A percentile compares a stretch with the other conserved stretches of the same genome.
Conservation (phyloP, 805 yeast species). For the Blastobotrys attinorum region DNA sequence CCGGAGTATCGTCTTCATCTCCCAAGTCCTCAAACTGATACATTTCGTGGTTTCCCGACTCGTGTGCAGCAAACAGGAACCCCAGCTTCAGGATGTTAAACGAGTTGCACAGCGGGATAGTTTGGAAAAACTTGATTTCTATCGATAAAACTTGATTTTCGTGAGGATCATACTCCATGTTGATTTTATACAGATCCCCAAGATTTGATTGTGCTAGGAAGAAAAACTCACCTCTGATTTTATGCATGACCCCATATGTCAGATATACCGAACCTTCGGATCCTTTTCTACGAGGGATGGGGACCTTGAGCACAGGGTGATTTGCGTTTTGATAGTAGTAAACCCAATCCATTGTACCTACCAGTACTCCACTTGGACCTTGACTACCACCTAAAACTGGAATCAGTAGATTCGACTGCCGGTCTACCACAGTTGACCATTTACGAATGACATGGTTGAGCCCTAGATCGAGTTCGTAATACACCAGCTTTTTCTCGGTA, state of each 20-base stretch:
- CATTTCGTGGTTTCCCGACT: slow-evolving; percentile 54
- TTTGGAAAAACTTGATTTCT: slow-evolving; percentile 60
- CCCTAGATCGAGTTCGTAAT: slow-evolving; percentile 81
- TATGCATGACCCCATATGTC: slow-evolving; percentile 56
- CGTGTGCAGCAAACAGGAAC: slow-evolving; percentile 58
- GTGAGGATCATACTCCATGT: slow-evolving; percentile 35
- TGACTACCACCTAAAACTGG: slow-evolving; percentile 66
- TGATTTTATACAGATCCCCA: slow-evolving; percentile 73
- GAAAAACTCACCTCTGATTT: slow-evolving; percentile 55
- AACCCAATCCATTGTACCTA: slow-evolving; percentile 51
- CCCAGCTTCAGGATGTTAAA: slow-evolving; percentile 68
- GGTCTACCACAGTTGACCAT: slow-evolving; percentile 34
- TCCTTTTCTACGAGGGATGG: slow-evolving; percentile 45
- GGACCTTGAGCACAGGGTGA: slow-evolving; percentile 33
- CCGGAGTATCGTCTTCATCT: slow-evolving; percentile 35
- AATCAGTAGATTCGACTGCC: slow-evolving; percentile 45
- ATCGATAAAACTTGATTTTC: slow-evolving; percentile 33
- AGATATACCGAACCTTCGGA: slow-evolving; percentile 29
- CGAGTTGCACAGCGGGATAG: slow-evolving; percentile 51
- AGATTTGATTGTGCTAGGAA: slow-evolving; percentile 56
- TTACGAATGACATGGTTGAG: slow-evolving; percentile 63
- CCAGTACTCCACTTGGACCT: slow-evolving; percentile 62
- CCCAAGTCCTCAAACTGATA: slow-evolving; percentile 78
- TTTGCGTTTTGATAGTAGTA: slow-evolving; percentile 31
- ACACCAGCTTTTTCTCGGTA: slow-evolving; percentile 39